A percentile compares a stretch with the other conserved stretches of the same genome.
Evolutionary conservation across 2,329 filamentous ascomycete genomes (phyloP).

Genomic region (Neopestalotiopsis sp.): DNA sequence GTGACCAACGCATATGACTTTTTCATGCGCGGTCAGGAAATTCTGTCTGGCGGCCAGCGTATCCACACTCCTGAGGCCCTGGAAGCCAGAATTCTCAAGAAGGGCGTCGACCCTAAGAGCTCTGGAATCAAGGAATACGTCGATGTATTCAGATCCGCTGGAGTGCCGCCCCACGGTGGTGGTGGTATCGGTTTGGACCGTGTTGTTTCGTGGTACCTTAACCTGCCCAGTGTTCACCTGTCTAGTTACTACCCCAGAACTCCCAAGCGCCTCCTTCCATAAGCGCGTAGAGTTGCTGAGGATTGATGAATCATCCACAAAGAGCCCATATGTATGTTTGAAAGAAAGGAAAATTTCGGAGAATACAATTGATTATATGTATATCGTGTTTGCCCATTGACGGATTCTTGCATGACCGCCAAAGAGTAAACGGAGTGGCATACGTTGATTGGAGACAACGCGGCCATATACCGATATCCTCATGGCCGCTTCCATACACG

Average conservation of each 20-base stretch:
- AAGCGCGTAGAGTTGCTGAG: constrained; percentile 17
- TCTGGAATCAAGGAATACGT: constrained; percentile 88
- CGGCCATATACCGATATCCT: too few species aligned
- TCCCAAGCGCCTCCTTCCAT: constrained; percentile 63
- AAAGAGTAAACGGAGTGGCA: too few species aligned
- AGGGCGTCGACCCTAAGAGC: constrained; percentile 79
- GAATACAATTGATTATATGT: background rate
- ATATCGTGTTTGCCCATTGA: background rate
- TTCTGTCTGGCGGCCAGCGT: constrained; percentile 85
- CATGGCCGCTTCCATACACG: too few species aligned
- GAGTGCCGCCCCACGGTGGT: constrained; percentile 87
- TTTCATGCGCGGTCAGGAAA: constrained; percentile 79
- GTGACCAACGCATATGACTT: constrained; percentile 68
- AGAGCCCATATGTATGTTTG: background rate
- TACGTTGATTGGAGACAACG: too few species aligned
- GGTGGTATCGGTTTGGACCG: constrained; percentile 90
- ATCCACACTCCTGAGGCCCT: constrained; percentile 81
- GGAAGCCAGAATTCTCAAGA: constrained; percentile 75
- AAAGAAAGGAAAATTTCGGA: background rate
- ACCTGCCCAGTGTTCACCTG: constrained; percentile 63
- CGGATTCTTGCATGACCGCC: background rate
- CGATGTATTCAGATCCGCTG: constrained; percentile 78
- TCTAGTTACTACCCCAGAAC: constrained; percentile 64
- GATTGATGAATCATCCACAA: background rate
- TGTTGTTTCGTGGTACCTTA: constrained; percentile 72